These are phyloP conservation scores for Hypoxylon lienhwacheense DNA, from an alignment of 495 filamentous ascomycete genomes.

Conservation along the genomic window DNA sequence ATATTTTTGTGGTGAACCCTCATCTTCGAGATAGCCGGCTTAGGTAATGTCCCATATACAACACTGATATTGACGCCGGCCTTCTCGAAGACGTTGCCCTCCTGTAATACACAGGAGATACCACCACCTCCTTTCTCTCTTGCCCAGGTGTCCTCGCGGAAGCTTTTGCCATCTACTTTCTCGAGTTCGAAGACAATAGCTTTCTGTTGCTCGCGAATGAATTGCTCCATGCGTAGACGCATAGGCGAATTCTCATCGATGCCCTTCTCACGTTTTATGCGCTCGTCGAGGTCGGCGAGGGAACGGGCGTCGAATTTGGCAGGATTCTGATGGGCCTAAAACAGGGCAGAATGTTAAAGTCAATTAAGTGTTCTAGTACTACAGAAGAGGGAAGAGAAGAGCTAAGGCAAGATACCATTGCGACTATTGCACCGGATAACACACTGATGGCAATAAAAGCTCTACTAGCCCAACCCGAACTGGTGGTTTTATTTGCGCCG, in stretches of 20 bases:
- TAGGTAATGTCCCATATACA: constrained; percentile 90
- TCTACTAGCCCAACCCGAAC: constrained; percentile 27
- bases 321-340: constrained; percentile 46
- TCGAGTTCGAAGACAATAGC: constrained; percentile 81
- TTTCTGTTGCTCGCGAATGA: constrained; percentile 89
- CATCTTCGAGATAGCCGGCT: constrained; percentile 90
- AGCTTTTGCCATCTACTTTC: constrained; percentile 77
- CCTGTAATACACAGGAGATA: constrained; percentile 90
- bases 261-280: constrained; percentile 65
- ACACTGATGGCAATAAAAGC: constrained; percentile 25
- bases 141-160: constrained; percentile 82
- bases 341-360: constrained; percentile 6
- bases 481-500: constrained; percentile 18
- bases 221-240: constrained; percentile 95
- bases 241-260: constrained; percentile 79
- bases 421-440: constrained; percentile 28
- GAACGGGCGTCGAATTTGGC: constrained; percentile 49
- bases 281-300: constrained; percentile 72
- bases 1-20: constrained; percentile 92
- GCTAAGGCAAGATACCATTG: constrained; percentile 31
- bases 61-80: constrained; percentile 93
- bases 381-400: not conserved
- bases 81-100: constrained; percentile 97
- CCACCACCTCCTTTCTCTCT: constrained; percentile 80
- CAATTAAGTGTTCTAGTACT: constrained; percentile 16